A percentile compares a stretch with the other conserved stretches of the same genome.
These are phyloP conservation scores for Mrakia frigida DNA, from an alignment of 768 basidiomycete species.

Conservation along the genomic window DNA sequence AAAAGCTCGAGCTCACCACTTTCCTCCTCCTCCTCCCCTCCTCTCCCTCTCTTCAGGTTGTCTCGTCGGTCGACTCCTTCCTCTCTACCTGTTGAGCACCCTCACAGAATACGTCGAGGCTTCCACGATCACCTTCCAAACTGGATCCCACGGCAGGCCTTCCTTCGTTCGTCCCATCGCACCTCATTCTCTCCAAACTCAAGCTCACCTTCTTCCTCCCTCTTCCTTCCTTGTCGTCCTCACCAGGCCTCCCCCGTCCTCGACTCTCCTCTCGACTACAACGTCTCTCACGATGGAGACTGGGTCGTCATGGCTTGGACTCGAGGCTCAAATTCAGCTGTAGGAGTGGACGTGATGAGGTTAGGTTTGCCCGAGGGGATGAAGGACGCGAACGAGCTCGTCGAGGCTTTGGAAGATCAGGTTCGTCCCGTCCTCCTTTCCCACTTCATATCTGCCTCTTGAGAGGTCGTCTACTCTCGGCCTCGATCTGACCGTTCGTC, in stretches of 20 bases:
- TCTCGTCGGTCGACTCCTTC: slow-evolving; percentile 1
- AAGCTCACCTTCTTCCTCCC: background rate
- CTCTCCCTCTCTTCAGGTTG: background rate
- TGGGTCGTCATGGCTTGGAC: slow-evolving; percentile 60
- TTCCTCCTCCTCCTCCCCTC: background rate
- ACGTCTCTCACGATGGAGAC: slow-evolving; percentile 74
- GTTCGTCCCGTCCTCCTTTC: slow-evolving; percentile 43
- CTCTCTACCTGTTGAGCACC: background rate
- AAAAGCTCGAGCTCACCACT: background rate
- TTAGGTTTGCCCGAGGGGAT: slow-evolving; percentile 58
- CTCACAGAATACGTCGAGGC: background rate
- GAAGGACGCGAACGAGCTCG: slow-evolving; percentile 55
- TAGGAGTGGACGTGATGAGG: slow-evolving; percentile 81
- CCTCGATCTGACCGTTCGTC: too few relatives aligned
- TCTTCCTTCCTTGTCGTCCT: background rate
- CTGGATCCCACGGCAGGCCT: background rate
- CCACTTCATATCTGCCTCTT: background rate
- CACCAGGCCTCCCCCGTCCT: slow-evolving; percentile 12
- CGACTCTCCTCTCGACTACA: slow-evolving; percentile 58
- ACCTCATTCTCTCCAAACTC: background rate
- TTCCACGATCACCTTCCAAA: background rate
- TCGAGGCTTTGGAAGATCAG: slow-evolving; percentile 61
- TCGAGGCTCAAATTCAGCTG: slow-evolving; percentile 1
- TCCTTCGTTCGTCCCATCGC: background rate
- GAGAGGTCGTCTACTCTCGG: too few relatives aligned